These are phyloP conservation scores for Geotrichum australiense DNA, from an alignment of 1,139 yeast genomes.

Conservation along the genomic window DNA sequence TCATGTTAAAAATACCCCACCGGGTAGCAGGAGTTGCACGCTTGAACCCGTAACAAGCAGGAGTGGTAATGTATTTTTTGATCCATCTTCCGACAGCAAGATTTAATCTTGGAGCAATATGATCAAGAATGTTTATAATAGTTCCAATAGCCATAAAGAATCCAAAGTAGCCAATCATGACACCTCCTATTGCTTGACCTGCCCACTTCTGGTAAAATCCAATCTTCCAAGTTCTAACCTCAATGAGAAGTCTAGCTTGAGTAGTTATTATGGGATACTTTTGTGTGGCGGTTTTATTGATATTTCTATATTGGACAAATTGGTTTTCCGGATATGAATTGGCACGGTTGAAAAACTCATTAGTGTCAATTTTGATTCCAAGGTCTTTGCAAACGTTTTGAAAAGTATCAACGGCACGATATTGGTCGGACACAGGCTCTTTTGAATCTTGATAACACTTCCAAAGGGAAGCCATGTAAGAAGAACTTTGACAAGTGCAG, in stretches of 20 bases:
- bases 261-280: background rate
- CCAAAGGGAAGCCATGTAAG: constrained; percentile 12
- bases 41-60: constrained; percentile 13
- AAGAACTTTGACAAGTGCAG: constrained; percentile 9
- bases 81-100: constrained; percentile 5
- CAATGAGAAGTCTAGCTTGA: too few species aligned
- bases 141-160: constrained; percentile 21
- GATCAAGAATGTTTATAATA: constrained; percentile 19
- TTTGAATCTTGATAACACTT: constrained; percentile 9
- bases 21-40: constrained; percentile 10
- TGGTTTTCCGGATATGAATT: constrained; percentile 9
- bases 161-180: constrained; percentile 25
- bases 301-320: constrained; percentile 5
- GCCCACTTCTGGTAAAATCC: too few species aligned
- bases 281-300: constrained; percentile 1
- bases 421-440: background rate
- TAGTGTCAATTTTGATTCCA: background rate
- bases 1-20: constrained; percentile 24
- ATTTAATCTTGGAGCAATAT: constrained; percentile 7
- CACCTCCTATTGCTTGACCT: too few species aligned
- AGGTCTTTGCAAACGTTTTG: background rate
- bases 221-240: background rate
- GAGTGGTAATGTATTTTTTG: constrained; percentile 7
- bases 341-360: too few species aligned
- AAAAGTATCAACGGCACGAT: constrained; percentile 3